These are phyloP conservation scores for Cryptosporidium parvum DNA, from an alignment of 169 alveolate genomes.

Conservation along the genomic window DNA sequence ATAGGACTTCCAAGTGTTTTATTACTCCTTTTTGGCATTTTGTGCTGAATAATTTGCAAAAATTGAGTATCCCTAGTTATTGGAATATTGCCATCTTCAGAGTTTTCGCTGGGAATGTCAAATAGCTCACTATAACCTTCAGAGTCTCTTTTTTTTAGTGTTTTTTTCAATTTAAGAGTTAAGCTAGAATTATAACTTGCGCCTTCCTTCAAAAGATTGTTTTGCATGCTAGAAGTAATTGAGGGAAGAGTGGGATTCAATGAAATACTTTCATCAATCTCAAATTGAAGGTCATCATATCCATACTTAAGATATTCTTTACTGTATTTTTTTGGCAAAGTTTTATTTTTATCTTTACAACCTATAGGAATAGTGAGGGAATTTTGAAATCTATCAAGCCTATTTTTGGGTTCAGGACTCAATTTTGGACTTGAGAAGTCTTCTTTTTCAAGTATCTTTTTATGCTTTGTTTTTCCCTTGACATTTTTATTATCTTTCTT, in stretches of 20 bases:
- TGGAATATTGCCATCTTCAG: background rate
- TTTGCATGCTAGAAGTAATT: no score
- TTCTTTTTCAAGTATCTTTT: background rate
- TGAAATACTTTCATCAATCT: background rate
- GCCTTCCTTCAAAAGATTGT: background rate
- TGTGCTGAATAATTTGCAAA: background rate
- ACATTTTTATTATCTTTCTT: background rate
- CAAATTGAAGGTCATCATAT: slow-evolving; percentile 42
- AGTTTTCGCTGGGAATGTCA: background rate
- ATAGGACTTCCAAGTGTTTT: background rate
- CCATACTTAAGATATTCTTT: background rate
- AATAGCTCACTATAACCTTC: background rate
- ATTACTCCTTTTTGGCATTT: slow-evolving; percentile 26
- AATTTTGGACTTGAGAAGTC: slow-evolving; percentile 42
- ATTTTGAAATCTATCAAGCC: background rate
- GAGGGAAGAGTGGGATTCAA: background rate
- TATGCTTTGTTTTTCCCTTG: background rate
- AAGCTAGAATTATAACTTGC: background rate
- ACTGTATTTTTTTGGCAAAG: background rate
- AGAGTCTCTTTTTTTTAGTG: background rate
- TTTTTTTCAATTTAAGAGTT: background rate
- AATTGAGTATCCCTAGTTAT: background rate
- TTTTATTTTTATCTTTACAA: background rate
- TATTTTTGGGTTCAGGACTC: background rate
- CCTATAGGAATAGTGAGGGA: background rate